phyloP scores from a whole-genome alignment of 1,284 basidiomycete species.

The Sanghuangporus baumii region DNA sequence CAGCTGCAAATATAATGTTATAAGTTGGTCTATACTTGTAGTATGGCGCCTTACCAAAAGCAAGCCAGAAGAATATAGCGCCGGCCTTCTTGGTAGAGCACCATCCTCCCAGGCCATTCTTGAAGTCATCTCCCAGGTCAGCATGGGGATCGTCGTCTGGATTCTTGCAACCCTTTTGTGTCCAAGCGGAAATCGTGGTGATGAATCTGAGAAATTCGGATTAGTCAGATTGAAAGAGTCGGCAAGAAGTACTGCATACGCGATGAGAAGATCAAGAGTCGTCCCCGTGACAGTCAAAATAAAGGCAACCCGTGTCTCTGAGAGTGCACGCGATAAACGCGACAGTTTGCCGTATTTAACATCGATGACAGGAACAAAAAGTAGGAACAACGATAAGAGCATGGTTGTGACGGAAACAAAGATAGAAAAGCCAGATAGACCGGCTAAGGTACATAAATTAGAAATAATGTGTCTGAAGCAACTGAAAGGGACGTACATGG shows the following conservation, averaged over 20 bases:
- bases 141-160: constrained; percentile 67
- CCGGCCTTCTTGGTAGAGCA: constrained; percentile 88
- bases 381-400: constrained; percentile 63
- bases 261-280: constrained; percentile 62
- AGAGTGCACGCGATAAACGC: constrained; percentile 70
- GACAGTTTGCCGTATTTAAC: constrained; percentile 80
- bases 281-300: constrained; percentile 71
- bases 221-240: constrained; percentile 8
- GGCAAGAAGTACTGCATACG: constrained; percentile 40
- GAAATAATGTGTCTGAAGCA: background rate
- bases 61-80: constrained; percentile 84
- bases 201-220: constrained; percentile 46
- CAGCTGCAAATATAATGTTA: constrained; percentile 34
- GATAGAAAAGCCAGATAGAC: constrained; percentile 79
- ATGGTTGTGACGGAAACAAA: constrained; percentile 71
- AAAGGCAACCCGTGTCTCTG: constrained; percentile 75
- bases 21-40: constrained; percentile 5
- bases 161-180: constrained; percentile 81
- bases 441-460: constrained; percentile 47
- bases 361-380: constrained; percentile 76
- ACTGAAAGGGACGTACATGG: constrained; percentile 60
- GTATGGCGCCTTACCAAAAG: constrained; percentile 44
- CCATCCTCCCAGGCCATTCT: constrained; percentile 66
- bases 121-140: constrained; percentile 63
- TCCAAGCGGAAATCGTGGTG: constrained; percentile 71